Conservation (phyloP, 768 basidiomycete species). For the Pleurotus pulmonarius region DNA sequence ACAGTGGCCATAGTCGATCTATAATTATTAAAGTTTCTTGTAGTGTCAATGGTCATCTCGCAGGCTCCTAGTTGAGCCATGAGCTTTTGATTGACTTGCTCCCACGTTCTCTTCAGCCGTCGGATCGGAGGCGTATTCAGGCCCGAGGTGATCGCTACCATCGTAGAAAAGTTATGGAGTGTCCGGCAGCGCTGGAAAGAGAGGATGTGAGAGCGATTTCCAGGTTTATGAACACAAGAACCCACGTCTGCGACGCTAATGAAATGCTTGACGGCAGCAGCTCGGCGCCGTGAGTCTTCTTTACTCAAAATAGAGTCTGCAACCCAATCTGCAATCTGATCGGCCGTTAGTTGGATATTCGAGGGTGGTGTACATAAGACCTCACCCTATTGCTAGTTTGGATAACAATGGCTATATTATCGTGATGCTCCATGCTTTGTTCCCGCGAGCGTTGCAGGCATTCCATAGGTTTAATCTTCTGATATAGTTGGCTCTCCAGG, state of each 20-base stretch:
- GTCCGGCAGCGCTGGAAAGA: conserved; percentile 71
- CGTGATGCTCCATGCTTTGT: conserved; percentile 65
- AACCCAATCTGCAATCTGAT: conserved; percentile 90
- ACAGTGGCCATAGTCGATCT: conserved; percentile 77
- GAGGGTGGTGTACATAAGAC: not conserved
- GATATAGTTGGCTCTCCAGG: conserved; percentile 83
- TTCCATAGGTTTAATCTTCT: conserved; percentile 85
- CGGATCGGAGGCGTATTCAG: conserved; percentile 92
- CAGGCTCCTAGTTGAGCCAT: conserved; percentile 73
- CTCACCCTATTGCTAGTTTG: conserved; percentile 82
- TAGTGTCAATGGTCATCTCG: conserved; percentile 88
- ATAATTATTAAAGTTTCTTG: conserved; percentile 93
- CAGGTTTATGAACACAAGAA: conserved; percentile 9
- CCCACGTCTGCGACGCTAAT: conserved; percentile 89
- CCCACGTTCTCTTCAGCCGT: conserved; percentile 91
- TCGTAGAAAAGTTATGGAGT: conserved; percentile 94
- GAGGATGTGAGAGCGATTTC: conserved; percentile 9
- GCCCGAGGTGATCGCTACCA: conserved; percentile 94
- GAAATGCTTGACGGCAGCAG: conserved; percentile 80
- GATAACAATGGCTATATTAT: conserved; percentile 86
- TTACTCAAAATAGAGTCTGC: conserved; percentile 76
- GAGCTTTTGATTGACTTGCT: conserved; percentile 74
- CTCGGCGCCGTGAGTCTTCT: conserved; percentile 83
- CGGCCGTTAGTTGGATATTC: not conserved
- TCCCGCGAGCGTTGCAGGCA: conserved; percentile 84